Conservation (phyloP, 345 rosid species). For the Ceriops decandra region DNA sequence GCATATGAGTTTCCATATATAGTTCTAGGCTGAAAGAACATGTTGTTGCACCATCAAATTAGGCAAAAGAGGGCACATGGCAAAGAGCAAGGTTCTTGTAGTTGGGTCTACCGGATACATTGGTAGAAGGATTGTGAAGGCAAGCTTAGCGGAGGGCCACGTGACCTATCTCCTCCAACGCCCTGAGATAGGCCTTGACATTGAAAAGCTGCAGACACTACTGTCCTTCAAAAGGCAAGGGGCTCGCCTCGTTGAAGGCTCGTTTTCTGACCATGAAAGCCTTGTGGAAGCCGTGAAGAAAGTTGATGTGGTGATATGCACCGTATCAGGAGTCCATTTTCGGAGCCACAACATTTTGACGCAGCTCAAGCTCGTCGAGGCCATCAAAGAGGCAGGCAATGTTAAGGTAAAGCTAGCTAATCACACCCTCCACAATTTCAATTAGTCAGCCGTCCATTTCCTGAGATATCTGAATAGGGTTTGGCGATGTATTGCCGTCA, state of each 20-base stretch:
- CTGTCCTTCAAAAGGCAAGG: conserved; percentile 54
- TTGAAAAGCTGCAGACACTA: conserved; percentile 53
- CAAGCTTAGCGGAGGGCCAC: conserved; percentile 52
- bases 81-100: conserved; percentile 51
- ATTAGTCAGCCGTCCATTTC: no score
- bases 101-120: conserved; percentile 65
- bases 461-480: no score
- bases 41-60: no score
- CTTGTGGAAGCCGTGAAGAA: conserved; percentile 51
- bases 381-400: conserved; percentile 67
- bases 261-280: conserved; percentile 43
- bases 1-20: no score
- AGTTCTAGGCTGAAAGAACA: no score
- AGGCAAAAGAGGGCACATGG: conserved; percentile 30
- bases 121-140: conserved; percentile 54
- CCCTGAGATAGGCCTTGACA: conserved; percentile 55
- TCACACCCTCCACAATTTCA: no score
- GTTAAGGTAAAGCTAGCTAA: conserved; percentile 36
- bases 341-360: conserved; percentile 46
- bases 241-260: conserved; percentile 44
- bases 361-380: conserved; percentile 61
- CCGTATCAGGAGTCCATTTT: conserved; percentile 66
- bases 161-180: conserved; percentile 54
- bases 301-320: conserved; percentile 58
- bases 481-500: no score